Conservation (phyloP, 352 stramenopile species). For the Globisporangium uncinulatum region DNA sequence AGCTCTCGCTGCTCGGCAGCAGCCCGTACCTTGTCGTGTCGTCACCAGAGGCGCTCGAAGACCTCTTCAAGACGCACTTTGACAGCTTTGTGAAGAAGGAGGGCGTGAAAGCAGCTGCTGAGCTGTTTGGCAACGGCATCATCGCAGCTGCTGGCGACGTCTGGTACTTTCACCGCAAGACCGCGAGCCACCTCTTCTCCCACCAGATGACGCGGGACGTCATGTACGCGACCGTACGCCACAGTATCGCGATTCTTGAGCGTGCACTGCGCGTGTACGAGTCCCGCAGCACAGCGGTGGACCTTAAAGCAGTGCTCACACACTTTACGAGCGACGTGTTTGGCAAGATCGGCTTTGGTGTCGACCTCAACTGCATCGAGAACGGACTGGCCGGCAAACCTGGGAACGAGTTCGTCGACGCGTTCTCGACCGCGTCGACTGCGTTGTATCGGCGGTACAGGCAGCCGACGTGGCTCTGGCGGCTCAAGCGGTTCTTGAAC, state of each 20-base stretch:
- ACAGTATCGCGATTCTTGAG: constrained; percentile 7
- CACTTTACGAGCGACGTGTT: constrained; percentile 20
- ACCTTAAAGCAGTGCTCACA: too few species aligned
- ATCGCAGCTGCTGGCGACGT: constrained; percentile 30
- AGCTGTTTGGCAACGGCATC: constrained; percentile 63
- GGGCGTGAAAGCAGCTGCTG: constrained; percentile 20
- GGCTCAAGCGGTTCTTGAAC: too few species aligned
- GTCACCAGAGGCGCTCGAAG: constrained; percentile 30
- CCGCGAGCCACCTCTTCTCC: constrained; percentile 83
- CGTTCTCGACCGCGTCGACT: too few species aligned
- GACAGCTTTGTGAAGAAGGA: constrained; percentile 56
- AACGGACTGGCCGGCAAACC: neutral
- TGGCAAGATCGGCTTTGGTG: constrained; percentile 26
- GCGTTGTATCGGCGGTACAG: too few species aligned
- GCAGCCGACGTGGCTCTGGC: too few species aligned
- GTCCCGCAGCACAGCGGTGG: neutral
- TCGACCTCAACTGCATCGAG: constrained; percentile 12
- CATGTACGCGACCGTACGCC: constrained; percentile 30
- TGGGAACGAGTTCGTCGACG: constrained; percentile 29
- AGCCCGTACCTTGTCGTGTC: constrained; percentile 30
- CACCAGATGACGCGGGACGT: constrained; percentile 43
- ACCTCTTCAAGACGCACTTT: constrained; percentile 48
- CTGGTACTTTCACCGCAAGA: constrained; percentile 71
- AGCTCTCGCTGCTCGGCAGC: constrained; percentile 25
- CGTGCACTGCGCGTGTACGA: neutral